Conservation (phyloP, 176 grass and related monocot species). For the Cenchrus americanus region DNA sequence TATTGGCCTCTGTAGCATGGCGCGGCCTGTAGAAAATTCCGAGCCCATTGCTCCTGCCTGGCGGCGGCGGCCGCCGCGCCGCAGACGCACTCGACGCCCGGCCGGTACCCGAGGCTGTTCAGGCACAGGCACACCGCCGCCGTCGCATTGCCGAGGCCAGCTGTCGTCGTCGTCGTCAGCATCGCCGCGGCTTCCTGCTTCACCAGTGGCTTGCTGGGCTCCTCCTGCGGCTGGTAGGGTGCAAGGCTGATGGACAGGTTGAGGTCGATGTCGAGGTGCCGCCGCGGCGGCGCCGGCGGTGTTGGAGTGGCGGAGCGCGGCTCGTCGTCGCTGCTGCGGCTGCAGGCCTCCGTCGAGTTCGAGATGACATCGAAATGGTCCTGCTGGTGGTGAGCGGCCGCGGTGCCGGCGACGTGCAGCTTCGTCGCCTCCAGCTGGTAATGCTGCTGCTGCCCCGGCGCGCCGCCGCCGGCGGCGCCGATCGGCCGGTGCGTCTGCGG, state of each 20-base stretch:
- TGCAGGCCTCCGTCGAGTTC: constrained; percentile 44
- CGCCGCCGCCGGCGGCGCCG: constrained; percentile 34
- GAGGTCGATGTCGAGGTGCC: constrained; percentile 74
- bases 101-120: constrained; percentile 59
- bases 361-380: constrained; percentile 27
- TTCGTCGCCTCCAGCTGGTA: constrained; percentile 10
- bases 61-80: constrained; percentile 37
- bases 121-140: constrained; percentile 63
- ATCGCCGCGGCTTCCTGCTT: background rate
- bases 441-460: background rate
- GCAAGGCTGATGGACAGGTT: constrained; percentile 83
- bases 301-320: constrained; percentile 42
- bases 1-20: constrained; percentile 47
- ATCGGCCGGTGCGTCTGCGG: constrained; percentile 71
- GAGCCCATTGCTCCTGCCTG: constrained; percentile 44
- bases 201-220: background rate
- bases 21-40: background rate
- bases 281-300: background rate
- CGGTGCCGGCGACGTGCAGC: background rate
- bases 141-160: constrained; percentile 4
- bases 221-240: constrained; percentile 50
- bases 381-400: background rate
- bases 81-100: constrained; percentile 59
- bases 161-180: background rate
- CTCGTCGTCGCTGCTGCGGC: constrained; percentile 67